Evolutionary conservation across 164 flowering plant species (phyloP), one percentile per base, ranked within the genome.

Genomic region (Vitis rotundifolia): DNA sequence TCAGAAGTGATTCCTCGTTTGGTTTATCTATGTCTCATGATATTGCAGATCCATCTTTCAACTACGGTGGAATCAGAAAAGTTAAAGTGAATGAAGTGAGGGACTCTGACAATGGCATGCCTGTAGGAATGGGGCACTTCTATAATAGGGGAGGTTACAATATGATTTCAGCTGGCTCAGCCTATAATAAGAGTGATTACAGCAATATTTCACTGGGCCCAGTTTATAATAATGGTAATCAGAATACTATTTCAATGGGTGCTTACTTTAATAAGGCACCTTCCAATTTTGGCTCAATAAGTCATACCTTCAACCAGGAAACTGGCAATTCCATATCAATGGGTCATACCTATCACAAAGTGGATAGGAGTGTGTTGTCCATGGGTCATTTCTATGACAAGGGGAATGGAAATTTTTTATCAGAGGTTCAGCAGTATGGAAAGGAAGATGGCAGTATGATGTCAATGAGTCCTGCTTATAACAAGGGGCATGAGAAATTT

Each of bases 31-130:
- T 82, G 79, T 80, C 84, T 52, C 87, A 79, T 58, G 16, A 75
- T 7, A 51, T 69, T 9, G 83, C 75, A 60, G 79, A 83, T 61
- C 75, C 81, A 3, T 54, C 70, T 51, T 60, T 79, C 9, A 78
- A 70, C 73, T 74, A 79, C 74, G 73, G 83, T 16, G 85, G 82
- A 13, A 59, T 76, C 53, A 71, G 87, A 66, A 87, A 87, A 67
- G 85, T 80, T 16, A 81, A 74, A 68, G 80, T 83, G 56, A 83
- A 79, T 69, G 72, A 83, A 72, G 88, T 83, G 11, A 69, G 69
- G 59, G 81, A 77, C 55, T 68, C 79, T 16, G 79, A 76, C 53
- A 66, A 57, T 71, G 60, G 66, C 70, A 73, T 82, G 72, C 49
- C 80, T 29, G 70, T 67, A 51, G 52, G 83, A 11, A 16, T 68